Evolutionary conservation across 305 asterid species (phyloP), one percentile per base, ranked within the genome.

Genomic region (Salvia sclarea): DNA sequence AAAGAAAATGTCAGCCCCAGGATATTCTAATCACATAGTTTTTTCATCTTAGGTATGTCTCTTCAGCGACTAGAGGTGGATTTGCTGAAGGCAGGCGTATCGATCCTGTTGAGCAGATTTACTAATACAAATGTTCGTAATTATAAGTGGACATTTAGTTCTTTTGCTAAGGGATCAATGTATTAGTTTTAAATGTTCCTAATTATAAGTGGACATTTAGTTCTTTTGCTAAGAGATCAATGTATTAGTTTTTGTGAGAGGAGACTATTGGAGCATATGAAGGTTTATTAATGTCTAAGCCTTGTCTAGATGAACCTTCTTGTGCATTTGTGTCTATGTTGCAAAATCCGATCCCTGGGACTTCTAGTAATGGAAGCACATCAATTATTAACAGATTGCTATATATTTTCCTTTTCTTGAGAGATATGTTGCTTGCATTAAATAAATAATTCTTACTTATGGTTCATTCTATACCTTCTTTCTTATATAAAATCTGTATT

Each of bases 21-120:
- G 48, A 73, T 47, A 45, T 21, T 47, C 69, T 81, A 78, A 67
- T 68, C 33, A 69, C 71, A 47, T 71, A 76, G 82, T 63, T 79
- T 72, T 80, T 77, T 69, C 80, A 68, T 86, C 83, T 79, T 87
- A 87, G 94, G 89, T 79, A 68, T 53, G 72, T 77, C 77, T 77
- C 78, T 52, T 78, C 72, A 28, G 84, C 87, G 61, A 69, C 81
- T 76, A 71, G 68, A 68, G 86, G 78, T 79, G 90, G 81, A 75
- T 81, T 78, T 81, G 75, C 66, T 76, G 85, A 81, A 82, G 78
- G 84, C 76, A 71, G 82, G 68, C 79, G 41, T 65, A 61, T 60
- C 74, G 70, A 68, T 73, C 76, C 62, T 18, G 50, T 52, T 66
- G 79, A 72, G 69, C 65, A 72, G 74, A 64, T 75, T 75, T 67